Percentiles rank a stretch among this genome's conserved stretches.
Conservation (phyloP, 2,329 filamentous ascomycete genomes). For the Domatiomyces globalis region DNA sequence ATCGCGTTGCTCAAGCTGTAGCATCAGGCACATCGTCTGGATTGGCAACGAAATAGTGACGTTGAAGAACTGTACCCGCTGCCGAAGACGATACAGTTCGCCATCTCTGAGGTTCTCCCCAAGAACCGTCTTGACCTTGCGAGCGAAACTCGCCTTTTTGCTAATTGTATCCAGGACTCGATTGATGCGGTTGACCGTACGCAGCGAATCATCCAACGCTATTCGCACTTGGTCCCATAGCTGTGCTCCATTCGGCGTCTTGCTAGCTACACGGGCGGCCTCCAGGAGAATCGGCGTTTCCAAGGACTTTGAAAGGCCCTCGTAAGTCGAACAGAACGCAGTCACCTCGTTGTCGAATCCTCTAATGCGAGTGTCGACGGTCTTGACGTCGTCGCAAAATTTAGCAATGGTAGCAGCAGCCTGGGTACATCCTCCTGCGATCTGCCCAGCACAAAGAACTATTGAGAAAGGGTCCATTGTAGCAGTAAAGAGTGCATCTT, state of each 20-base stretch:
- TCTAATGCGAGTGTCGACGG: constrained; percentile 12
- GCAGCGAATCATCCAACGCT: constrained; percentile 11
- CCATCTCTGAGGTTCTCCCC: constrained; percentile 11
- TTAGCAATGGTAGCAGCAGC: constrained; percentile 15
- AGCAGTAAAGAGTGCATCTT: not conserved
- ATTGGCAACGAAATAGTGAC: constrained; percentile 12
- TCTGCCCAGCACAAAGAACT: constrained; percentile 9
- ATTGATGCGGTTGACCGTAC: constrained; percentile 13
- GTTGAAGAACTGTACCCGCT: constrained; percentile 16
- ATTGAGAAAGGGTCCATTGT: constrained; percentile 13
- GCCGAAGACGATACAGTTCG: constrained; percentile 14
- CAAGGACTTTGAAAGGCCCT: constrained; percentile 12
- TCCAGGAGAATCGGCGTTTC: constrained; percentile 11
- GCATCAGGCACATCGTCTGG: constrained; percentile 16
- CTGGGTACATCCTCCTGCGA: constrained; percentile 11
- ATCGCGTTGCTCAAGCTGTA: constrained; percentile 15
- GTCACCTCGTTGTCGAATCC: constrained; percentile 14
- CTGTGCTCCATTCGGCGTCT: constrained; percentile 12
- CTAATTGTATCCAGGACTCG: constrained; percentile 11
- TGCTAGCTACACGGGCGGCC: constrained; percentile 12
- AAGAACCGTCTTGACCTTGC: constrained; percentile 10
- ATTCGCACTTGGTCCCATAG: constrained; percentile 13
- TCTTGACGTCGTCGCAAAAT: constrained; percentile 12
- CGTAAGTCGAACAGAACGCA: constrained; percentile 11
- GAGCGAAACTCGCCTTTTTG: constrained; percentile 7